Conservation (phyloP, 345 rosid genomes). For the Pelargonium nanum region DNA sequence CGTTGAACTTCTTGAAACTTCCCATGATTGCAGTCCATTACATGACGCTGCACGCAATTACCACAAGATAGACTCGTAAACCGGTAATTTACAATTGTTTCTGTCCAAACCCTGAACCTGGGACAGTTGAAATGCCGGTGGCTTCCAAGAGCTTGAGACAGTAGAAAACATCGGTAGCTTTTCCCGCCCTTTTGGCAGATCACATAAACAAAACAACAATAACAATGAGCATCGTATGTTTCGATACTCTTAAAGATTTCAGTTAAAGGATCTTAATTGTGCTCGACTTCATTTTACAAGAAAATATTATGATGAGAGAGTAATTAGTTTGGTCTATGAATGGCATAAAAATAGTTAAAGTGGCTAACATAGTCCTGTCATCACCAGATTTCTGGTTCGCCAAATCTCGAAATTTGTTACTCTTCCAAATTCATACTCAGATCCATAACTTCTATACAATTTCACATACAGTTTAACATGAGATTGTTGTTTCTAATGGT, state of each 20-base stretch:
- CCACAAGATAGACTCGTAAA: not conserved
- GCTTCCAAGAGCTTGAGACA: conserved; percentile 95
- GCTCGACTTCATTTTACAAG: not conserved
- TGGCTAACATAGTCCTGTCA: no score
- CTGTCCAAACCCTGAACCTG: conserved; percentile 98
- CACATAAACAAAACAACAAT: not conserved
- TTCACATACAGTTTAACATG: no score
- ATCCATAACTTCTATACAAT: no score
- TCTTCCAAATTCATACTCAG: no score
- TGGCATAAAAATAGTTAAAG: no score
- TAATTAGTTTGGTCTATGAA: no score
- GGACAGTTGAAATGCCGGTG: conserved; percentile 98
- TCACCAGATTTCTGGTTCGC: no score
- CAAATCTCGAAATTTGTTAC: no score
- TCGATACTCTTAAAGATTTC: not conserved
- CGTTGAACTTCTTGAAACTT: conserved; percentile 93
- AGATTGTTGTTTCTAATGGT: no score
- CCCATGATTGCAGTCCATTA: conserved; percentile 51
- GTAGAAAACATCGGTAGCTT: conserved; percentile 92
- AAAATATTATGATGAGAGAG: no score
- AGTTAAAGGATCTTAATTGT: no score
- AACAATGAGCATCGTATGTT: not conserved
- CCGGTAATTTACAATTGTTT: conserved; percentile 65
- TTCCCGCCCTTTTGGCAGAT: conserved; percentile 30
- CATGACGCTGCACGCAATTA: no score